These are phyloP conservation scores for Tulasnella calospora DNA, from an alignment of 768 basidiomycete species.

Conservation along the genomic window DNA sequence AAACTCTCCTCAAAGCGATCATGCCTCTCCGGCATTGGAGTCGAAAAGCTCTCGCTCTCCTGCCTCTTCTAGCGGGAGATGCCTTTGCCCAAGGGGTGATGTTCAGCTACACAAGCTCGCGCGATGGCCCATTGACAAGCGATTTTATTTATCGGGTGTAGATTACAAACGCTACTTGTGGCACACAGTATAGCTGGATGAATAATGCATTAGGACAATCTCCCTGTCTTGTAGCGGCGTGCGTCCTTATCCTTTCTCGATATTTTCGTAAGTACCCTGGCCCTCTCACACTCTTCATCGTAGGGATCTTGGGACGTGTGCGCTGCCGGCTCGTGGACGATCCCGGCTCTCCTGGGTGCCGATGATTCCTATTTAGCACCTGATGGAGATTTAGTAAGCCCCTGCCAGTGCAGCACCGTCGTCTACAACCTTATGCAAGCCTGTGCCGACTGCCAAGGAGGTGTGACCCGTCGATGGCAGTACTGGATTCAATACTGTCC, in stretches of 20 bases:
- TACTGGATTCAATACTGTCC: slow-evolving; percentile 7
- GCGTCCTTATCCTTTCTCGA: neutral
- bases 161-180: slow-evolving; percentile 3
- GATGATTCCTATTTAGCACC: neutral
- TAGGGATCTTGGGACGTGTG: neutral
- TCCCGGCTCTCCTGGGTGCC: neutral
- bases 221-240: neutral
- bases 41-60: neutral
- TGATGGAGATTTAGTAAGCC: neutral
- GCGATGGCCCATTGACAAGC: neutral
- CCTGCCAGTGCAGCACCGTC: slow-evolving; percentile 12
- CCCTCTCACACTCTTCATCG: neutral
- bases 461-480: neutral
- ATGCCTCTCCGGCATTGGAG: neutral
- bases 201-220: neutral
- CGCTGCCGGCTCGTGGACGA: neutral
- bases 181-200: neutral
- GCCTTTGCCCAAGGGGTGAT: too few relatives aligned
- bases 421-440: neutral
- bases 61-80: neutral
- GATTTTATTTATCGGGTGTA: neutral
- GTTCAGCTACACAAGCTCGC: neutral
- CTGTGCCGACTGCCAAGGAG: neutral
- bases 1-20: neutral
- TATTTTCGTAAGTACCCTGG: too few relatives aligned